phyloP scores from a whole-genome alignment of 2,329 filamentous ascomycete genomes.

The Amauroascus niger region DNA sequence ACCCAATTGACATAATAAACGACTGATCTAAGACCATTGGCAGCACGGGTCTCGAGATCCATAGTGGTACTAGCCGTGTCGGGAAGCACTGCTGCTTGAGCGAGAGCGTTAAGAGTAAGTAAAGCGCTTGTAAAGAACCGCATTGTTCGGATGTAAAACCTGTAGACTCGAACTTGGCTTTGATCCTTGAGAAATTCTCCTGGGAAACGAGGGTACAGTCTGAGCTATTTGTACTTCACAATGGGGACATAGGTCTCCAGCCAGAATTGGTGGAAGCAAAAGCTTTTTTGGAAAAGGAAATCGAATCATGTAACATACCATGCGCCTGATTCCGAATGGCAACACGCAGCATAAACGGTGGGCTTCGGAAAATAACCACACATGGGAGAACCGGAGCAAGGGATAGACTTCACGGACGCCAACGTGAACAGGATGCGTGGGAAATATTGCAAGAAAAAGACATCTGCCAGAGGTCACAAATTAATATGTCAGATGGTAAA shows the following conservation, averaged over 20 bases:
- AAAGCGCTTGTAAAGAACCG: background rate
- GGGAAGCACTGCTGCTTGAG: background rate
- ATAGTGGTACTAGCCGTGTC: background rate
- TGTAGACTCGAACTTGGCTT: background rate
- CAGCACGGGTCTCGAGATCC: background rate
- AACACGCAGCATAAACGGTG: background rate
- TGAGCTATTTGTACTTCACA: constrained; percentile 6
- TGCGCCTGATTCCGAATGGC: background rate
- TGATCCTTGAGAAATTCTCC: background rate
- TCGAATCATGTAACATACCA: background rate
- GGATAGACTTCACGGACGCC: background rate
- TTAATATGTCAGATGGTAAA: constrained; percentile 4
- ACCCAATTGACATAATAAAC: constrained; percentile 16
- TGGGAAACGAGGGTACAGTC: background rate
- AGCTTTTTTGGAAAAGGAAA: background rate
- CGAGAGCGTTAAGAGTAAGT: constrained; percentile 2
- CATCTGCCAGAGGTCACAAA: background rate
- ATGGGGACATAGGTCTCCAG: background rate
- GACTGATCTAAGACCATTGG: constrained; percentile 11
- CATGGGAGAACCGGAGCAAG: background rate
- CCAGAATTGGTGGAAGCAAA: background rate
- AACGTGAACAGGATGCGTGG: background rate
- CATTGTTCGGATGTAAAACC: background rate
- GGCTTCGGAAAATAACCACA: background rate
- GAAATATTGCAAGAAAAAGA: background rate